Percentiles rank a stretch among this genome's conserved stretches.
Conservation (phyloP, 2,329 filamentous ascomycete genomes). For the Trichoderma harzianum region DNA sequence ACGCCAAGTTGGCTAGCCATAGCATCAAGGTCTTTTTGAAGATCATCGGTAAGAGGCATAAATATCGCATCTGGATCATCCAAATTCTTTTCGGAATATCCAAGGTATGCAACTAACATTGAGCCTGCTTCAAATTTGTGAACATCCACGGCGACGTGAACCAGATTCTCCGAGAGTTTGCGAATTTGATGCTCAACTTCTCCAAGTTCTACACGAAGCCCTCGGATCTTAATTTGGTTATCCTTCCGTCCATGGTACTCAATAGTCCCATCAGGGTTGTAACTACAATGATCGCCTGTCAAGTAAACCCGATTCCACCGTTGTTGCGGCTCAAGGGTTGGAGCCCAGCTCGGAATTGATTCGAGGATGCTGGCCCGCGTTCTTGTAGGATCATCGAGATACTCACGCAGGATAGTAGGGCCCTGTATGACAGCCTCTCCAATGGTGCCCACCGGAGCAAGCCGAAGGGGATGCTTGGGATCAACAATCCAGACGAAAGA, state of each 20-base stretch:
- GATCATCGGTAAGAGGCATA: conserved; percentile 1
- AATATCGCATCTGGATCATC: conserved; percentile 10
- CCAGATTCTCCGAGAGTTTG: not conserved
- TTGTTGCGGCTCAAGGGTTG: not conserved
- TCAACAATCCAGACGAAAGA: not conserved
- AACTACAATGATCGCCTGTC: not conserved
- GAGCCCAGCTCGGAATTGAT: not conserved
- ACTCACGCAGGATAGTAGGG: not conserved
- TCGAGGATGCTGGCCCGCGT: not conserved
- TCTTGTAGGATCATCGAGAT: conserved; percentile 10
- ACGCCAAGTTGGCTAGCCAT: conserved; percentile 11
- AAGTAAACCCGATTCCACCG: conserved; percentile 3
- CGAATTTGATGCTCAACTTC: conserved; percentile 17
- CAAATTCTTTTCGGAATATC: not conserved
- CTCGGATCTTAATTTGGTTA: not conserved
- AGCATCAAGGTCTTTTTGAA: conserved; percentile 20
- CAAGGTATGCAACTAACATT: conserved; percentile 2
- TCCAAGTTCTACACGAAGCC: not conserved
- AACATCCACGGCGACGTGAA: conserved; percentile 14
- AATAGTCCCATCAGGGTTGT: not conserved
- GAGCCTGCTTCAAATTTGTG: not conserved
- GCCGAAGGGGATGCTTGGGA: not conserved
- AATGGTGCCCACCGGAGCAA: conserved; percentile 8
- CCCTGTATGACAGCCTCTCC: conserved; percentile 19
- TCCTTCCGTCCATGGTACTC: conserved; percentile 11